phyloP scores from a whole-genome alignment of 768 basidiomycete species.

The Multifurca ochricompacta region DNA sequence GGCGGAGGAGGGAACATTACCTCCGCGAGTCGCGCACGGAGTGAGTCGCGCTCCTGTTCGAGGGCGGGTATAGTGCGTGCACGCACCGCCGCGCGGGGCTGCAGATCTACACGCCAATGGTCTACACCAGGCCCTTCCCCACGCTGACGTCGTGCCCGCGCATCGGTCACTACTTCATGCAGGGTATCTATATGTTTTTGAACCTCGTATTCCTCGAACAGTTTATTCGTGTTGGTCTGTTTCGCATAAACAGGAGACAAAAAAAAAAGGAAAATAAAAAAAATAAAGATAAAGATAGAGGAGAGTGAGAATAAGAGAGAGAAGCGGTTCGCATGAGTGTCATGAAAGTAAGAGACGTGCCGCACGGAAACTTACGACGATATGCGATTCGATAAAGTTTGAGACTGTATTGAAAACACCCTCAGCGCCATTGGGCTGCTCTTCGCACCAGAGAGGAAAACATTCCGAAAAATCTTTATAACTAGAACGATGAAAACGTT shows the following conservation, averaged over 20 bases:
- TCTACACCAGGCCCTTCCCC: slow-evolving; percentile 40
- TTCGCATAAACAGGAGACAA: not conserved
- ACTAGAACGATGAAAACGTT: no score
- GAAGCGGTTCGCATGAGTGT: no score
- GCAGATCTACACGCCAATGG: slow-evolving; percentile 56
- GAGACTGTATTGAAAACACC: slow-evolving; percentile 49
- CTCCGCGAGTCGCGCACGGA: slow-evolving; percentile 32
- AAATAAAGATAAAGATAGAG: not conserved
- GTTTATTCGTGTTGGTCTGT: slow-evolving; percentile 56
- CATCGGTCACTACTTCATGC: slow-evolving; percentile 62
- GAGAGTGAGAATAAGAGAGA: no score
- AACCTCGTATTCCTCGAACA: slow-evolving; percentile 63
- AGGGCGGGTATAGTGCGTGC: slow-evolving; percentile 59
- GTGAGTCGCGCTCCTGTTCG: slow-evolving; percentile 33
- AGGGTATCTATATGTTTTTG: slow-evolving; percentile 64
- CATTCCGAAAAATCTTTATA: slow-evolving; percentile 41
- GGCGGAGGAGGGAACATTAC: slow-evolving; percentile 27
- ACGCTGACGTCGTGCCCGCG: slow-evolving; percentile 44
- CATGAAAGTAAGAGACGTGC: no score
- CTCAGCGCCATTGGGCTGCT: slow-evolving; percentile 29
- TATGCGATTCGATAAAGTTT: slow-evolving; percentile 62
- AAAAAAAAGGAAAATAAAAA: not conserved
- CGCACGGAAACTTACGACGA: slow-evolving; percentile 30
- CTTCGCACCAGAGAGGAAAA: slow-evolving; percentile 33
- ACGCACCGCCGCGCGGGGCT: slow-evolving; percentile 53